Evolutionary conservation across 495 filamentous ascomycete genomes (phyloP).

Genomic region (Bathelium albidoporum): DNA sequence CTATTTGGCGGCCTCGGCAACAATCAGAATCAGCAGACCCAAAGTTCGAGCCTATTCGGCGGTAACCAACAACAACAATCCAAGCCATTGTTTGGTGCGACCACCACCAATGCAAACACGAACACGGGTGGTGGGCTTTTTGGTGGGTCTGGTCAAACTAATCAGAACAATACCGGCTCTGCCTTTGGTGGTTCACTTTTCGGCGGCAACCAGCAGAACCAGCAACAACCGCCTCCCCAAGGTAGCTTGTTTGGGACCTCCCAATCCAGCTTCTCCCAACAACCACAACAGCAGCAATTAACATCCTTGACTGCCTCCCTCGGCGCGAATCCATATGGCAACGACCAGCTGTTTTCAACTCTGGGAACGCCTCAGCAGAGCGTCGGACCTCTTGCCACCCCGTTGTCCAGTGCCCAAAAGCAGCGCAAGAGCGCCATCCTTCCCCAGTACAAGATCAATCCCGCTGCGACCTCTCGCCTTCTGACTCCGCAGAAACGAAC

Average conservation of each 20-base stretch:
- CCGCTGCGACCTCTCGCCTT: conserved; percentile 62
- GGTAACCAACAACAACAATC: conserved; percentile 31
- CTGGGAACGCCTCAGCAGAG: conserved; percentile 53
- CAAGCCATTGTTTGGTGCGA: conserved; percentile 24
- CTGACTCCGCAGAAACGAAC: conserved; percentile 67
- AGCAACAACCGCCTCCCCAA: conserved; percentile 21
- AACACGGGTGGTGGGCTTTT: conserved; percentile 32
- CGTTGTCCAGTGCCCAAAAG: conserved; percentile 62
- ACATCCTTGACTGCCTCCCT: conserved; percentile 61
- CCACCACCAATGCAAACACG: conserved; percentile 13
- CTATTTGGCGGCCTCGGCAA: conserved; percentile 43
- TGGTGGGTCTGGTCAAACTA: conserved; percentile 23
- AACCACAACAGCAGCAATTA: conserved; percentile 37
- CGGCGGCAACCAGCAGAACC: conserved; percentile 25
- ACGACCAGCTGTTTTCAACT: conserved; percentile 64
- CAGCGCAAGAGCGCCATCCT: conserved; percentile 65
- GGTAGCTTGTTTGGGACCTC: conserved; percentile 53
- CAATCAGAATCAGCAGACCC: conserved; percentile 48
- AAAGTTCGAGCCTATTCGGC: conserved; percentile 20
- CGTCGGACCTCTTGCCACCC: conserved; percentile 77
- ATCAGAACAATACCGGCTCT: conserved; percentile 9
- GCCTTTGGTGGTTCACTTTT: conserved; percentile 23
- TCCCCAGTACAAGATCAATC: conserved; percentile 82
- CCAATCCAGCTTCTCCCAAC: conserved; percentile 38
- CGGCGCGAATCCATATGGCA: conserved; percentile 73